These are phyloP conservation scores for Amanita thiersii DNA, from an alignment of 768 basidiomycete species.

Conservation along the genomic window DNA sequence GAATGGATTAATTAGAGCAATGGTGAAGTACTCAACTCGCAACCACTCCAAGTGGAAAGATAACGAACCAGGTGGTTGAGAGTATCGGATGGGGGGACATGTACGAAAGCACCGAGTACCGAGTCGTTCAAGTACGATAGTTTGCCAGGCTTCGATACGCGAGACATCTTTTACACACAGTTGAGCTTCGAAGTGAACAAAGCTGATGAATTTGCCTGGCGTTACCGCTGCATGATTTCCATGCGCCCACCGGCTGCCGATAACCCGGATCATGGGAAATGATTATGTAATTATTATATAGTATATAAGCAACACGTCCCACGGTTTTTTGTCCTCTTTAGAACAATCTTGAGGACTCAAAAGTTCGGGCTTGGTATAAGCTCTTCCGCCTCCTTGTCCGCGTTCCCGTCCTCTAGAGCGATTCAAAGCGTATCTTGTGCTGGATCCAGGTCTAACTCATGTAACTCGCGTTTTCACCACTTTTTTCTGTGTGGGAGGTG, in stretches of 20 bases:
- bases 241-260: too few relatives aligned
- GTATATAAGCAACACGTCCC: too few relatives aligned
- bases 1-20: slow-evolving; percentile 2
- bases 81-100: slow-evolving; percentile 50
- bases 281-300: too few relatives aligned
- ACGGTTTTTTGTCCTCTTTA: slow-evolving; percentile 11
- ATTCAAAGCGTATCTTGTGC: slow-evolving; percentile 29
- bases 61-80: slow-evolving; percentile 70
- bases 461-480: slow-evolving; percentile 35
- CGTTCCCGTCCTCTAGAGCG: slow-evolving; percentile 87
- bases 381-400: slow-evolving; percentile 84
- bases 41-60: slow-evolving; percentile 79
- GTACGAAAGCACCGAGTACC: slow-evolving; percentile 56
- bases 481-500: slow-evolving; percentile 47
- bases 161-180: slow-evolving; percentile 43
- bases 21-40: slow-evolving; percentile 55
- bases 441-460: slow-evolving; percentile 23
- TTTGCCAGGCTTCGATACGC: slow-evolving; percentile 34
- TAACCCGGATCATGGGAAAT: too few relatives aligned
- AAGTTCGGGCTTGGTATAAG: slow-evolving; percentile 87
- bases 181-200: neutral
- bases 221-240: neutral
- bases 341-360: slow-evolving; percentile 83
- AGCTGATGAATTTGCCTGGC: neutral
- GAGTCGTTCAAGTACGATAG: slow-evolving; percentile 50